Evolutionary conservation across 345 rosid genomes (phyloP), one percentile per base, ranked within the genome.

Genomic region (Salix viminalis): DNA sequence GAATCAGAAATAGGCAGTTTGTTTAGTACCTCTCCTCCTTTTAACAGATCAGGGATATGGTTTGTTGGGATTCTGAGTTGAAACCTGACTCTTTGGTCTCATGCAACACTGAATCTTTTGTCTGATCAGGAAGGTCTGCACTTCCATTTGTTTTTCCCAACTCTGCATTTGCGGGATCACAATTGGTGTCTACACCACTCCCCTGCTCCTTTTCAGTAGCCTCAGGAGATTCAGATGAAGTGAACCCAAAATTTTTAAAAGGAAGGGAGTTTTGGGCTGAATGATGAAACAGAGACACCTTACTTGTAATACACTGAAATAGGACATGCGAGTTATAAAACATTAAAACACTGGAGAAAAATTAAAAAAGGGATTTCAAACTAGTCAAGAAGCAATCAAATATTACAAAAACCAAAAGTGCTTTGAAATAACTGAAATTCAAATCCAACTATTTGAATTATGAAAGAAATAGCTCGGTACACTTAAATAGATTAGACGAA

Each of bases 161-260:
- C 67, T 84, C 85, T 1, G 16, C 76, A 76, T 76, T 58, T 41
- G 70, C 9, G 61, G 77, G 46, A 46, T 76, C 65, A 36, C 78
- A 75, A 42, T 79, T 62, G 6, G 58, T 74, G 67, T 58, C 73
- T 60, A 70, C 80, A 71, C 78, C 67, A 74, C 65, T 76, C 67
- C 75, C 87, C 41, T 76, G 84, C 39, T 87, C 94, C 80, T 80
- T 88, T 39, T 79, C 87, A 2, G 58, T 81, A 16, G 85, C 28
- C 81, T 89, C 91, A 71, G 90, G 84, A 23, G 97, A 88, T 73
- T 90, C 89, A 71, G 97, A 86, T 21, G 95, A 89, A 34, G 82
- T 84, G 80, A 90, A 80, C 67, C 97, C 90, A 77, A 83, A 87
- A 72, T 70, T 88, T 83, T 81, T 90, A 72, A 85, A 79, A 10